Base-by-base conservation (phyloP, 805 yeast genomes). In the Cyberlindnera petersonii region DNA sequence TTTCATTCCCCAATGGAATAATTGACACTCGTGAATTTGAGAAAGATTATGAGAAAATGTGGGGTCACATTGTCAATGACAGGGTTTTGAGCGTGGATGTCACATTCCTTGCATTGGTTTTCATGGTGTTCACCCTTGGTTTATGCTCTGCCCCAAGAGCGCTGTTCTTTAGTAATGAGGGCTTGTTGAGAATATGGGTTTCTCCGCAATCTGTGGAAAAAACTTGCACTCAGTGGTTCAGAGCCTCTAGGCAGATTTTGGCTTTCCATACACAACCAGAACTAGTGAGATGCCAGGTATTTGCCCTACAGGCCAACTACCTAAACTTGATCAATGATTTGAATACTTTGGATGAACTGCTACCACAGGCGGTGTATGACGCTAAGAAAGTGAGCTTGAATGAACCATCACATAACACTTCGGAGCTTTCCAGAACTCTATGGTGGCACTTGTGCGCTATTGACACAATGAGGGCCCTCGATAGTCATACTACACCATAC, bases 201-300 rank as follows among this genome's bases (percentile, higher is more conserved):
- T 4, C 39, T 15, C 21, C 43, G 24, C 30, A 36, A 15, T 11
- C 26, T 18, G n/a, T 43, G 4, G 31, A 28, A 3, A 9, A 7
- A 5, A 20, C 35, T 9, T 38, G 45, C 20, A 6, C 17, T 17
- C 31, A 9, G 3, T 49, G 50, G 52, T 49, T 49, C 24, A 29
- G 37, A 24, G 45, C 51, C 3, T 32, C 56, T 13, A 36, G 47
- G 28, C 50, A 49, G 27, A 43, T 45, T 5, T 11, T 45, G 26
- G 39, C 48, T 2, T 44, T 47, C 26, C 24, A 40, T 21, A 42
- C 32, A 18, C 33, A 35, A 18, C 31, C 23, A 5, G 30, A 35
- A 5, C 7, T 46, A 6, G 3, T 34, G 6, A 37, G 42, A 29
- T 17, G 19, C 7, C 50, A 43, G 21, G 19, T 35, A 0, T 39